Evolutionary conservation across 768 basidiomycete species (phyloP), one percentile per base, ranked within the genome.

Genomic region (Naganishia randhawae): DNA sequence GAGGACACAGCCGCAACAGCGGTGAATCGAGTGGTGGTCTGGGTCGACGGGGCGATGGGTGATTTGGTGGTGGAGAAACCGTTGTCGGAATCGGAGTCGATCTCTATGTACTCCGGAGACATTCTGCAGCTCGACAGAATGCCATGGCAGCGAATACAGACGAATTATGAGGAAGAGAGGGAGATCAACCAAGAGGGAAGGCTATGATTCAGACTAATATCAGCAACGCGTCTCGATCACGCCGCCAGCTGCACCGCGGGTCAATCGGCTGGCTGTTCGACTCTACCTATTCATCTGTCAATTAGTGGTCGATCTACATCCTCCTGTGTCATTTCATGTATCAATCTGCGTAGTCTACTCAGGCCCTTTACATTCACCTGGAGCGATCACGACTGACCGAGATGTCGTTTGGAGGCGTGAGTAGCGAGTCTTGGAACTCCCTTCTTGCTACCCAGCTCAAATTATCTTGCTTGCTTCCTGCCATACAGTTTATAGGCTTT

Each of bases 361-460:
- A 48, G 19, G 25, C 19, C n/a, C 6, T 22, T 7, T 48, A 22
- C 19, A n/a, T 11, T 22, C 45, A 42, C n/a, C 25, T 48, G 3
- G 11, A 48, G 8, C 45, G 11, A 52, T n/a, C 54, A 32, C n/a
- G 17, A 13, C 22, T 25, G 14, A 25, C 22, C 22, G 29, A 13
- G 11, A 61, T 61, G 57, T 39, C 57, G 17, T 61, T 61, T 39
- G n/a, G 35, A 61, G 57, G 57, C 33, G 57, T 61, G 41, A 35
- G 57, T 61, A 55, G 16, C 37, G 19, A 14, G 8, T 22, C 3
- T 25, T n/a, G 7, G 13, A n/a, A 10, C 25, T 39, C 17, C 27
- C 5, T 3, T 61, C 22, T 39, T 37, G 37, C n/a, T 27, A 14
- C 39, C 32, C 22, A 42, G 4, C 57, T 55, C 19, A 48, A 48